Evolutionary conservation across 1,284 basidiomycete species (phyloP), one percentile per base, ranked within the genome.

Genomic region (Heterobasidion parviporum): DNA sequence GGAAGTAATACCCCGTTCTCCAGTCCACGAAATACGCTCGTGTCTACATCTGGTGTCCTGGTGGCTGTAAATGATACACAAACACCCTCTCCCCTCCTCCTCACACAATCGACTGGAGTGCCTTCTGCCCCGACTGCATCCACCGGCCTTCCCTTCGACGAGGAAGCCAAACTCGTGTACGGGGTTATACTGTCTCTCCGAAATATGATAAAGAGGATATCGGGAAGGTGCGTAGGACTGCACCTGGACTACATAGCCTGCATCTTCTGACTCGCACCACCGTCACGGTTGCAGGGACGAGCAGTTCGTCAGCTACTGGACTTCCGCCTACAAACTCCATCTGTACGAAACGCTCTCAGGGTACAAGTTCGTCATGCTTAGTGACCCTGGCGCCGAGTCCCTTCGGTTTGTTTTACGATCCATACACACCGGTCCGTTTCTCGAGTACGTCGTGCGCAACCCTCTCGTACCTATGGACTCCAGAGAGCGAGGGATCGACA

Each of bases 111-210:
- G 68, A 16, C 63, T 68, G 12, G 61, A 15, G 16, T 56, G 53
- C 62, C 54, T 52, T 64, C 61, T 0, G 57, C 62, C 34, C 58
- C 18, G 52, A 62, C 61, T 26, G 64, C 66, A 50, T 68, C 68
- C 34, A 77, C 78, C n/a, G 78, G 80, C 10, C 74, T 98, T 26
- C 79, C 95, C 5, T 98, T 99, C 62, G 95, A 99, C 67, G 96
- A 99, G 71, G 95, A 99, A 71, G 88, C 91, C 1, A 99, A 99
- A 70, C 81, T 99, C 54, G 94, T 99, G 0, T 99, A 98, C 67
- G 97, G 97, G 58, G 91, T 99, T 48, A 81, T 99, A 16, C 77
- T 98, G 54, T 96, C 93, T 7, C 70, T 99, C 61, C 75, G 94
- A 55, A 96, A 94, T 70, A 95, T 99, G 92, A 79, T 95, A 66